These are phyloP conservation scores for Lomentospora prolificans DNA, from an alignment of 2,329 filamentous ascomycete genomes.

Conservation along the genomic window DNA sequence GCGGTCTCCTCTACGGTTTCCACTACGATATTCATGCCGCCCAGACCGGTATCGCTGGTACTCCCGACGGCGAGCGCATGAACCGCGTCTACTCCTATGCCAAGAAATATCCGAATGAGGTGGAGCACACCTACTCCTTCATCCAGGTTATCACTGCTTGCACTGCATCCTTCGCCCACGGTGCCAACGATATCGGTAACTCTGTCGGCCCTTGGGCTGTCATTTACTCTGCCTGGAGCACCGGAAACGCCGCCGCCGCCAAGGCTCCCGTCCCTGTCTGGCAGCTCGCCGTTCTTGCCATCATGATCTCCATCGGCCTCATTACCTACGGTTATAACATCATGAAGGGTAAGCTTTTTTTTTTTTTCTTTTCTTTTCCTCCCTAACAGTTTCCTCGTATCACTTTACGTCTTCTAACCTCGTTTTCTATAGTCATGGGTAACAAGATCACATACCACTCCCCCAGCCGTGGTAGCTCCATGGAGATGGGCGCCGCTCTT, in stretches of 20 bases:
- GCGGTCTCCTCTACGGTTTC: constrained; percentile 59
- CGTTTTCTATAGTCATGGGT: constrained; percentile 53
- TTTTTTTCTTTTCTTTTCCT: neutral
- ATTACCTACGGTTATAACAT: constrained; percentile 75
- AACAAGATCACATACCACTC: constrained; percentile 70
- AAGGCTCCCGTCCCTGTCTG: constrained; percentile 62
- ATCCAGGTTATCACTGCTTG: constrained; percentile 58
- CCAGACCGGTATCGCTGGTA: constrained; percentile 60
- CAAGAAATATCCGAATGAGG: constrained; percentile 58
- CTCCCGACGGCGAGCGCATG: constrained; percentile 66
- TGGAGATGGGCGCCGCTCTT: constrained; percentile 72
- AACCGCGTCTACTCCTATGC: constrained; percentile 54
- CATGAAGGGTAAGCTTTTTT: constrained; percentile 56
- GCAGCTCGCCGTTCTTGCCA: constrained; percentile 62
- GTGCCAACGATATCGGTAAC: constrained; percentile 69
- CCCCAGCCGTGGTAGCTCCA: constrained; percentile 49
- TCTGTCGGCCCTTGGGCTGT: constrained; percentile 60
- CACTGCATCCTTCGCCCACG: constrained; percentile 66
- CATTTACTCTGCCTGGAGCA: constrained; percentile 59
- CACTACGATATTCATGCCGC: constrained; percentile 77
- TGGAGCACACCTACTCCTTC: constrained; percentile 60
- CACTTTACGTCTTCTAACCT: too few relatives aligned
- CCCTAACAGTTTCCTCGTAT: too few relatives aligned
- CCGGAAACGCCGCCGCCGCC: constrained; percentile 47
- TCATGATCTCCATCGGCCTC: constrained; percentile 55